These are phyloP conservation scores for Aspergillus sp. DNA, from an alignment of 2,329 filamentous ascomycete genomes.

Conservation along the genomic window DNA sequence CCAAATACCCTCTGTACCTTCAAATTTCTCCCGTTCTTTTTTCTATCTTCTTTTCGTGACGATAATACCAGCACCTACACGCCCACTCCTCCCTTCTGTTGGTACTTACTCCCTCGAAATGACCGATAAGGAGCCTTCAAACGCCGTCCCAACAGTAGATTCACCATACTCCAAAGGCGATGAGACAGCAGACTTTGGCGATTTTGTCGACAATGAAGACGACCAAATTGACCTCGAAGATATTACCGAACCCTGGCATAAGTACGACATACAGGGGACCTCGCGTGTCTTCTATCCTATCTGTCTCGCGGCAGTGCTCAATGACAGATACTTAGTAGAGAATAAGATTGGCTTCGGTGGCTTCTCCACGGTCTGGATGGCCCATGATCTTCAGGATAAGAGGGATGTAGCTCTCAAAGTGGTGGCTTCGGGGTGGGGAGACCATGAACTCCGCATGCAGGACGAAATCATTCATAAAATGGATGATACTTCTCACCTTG, in stretches of 20 bases:
- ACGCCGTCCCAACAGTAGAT: no score
- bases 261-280: slow-evolving; percentile 14
- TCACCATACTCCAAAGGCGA: no score
- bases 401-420: slow-evolving; percentile 25
- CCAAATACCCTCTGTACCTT: no score
- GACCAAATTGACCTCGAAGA: not conserved
- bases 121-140: no score
- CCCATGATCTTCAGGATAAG: slow-evolving; percentile 18
- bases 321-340: slow-evolving; percentile 23
- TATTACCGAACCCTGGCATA: slow-evolving; percentile 18
- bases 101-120: no score
- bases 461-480: slow-evolving; percentile 19
- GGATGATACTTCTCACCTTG: slow-evolving; percentile 17
- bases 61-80: no score
- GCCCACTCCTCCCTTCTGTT: no score
- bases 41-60: no score
- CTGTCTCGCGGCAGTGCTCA: slow-evolving; percentile 18
- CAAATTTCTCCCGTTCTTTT: no score
- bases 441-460: slow-evolving; percentile 20
- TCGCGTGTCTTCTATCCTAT: slow-evolving; percentile 19
- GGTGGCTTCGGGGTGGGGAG: slow-evolving; percentile 17
- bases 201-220: no score
- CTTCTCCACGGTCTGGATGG: slow-evolving; percentile 28
- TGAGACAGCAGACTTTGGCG: no score
- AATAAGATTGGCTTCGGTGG: slow-evolving; percentile 25